These are phyloP conservation scores for Juglanconis sp. DNA, from an alignment of 2,329 filamentous ascomycete genomes.

Conservation along the genomic window DNA sequence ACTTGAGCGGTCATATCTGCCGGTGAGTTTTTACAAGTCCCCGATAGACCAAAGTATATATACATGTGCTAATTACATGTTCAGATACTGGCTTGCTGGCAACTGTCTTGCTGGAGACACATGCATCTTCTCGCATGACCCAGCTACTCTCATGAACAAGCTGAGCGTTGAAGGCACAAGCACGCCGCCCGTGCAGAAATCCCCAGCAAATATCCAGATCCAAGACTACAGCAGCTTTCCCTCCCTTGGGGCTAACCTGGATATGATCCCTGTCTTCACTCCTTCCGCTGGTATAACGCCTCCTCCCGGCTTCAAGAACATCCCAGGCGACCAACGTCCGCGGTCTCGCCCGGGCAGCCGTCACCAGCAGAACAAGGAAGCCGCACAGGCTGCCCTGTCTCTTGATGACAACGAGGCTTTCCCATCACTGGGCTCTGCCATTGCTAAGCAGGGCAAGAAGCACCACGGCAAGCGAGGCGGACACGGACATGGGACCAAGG, in stretches of 20 bases:
- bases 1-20: constrained; percentile 93
- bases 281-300: constrained; percentile 56
- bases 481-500: constrained; percentile 69
- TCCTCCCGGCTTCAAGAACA: constrained; percentile 68
- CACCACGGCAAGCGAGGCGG: constrained; percentile 89
- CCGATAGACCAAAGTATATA: constrained; percentile 10
- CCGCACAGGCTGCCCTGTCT: constrained; percentile 66
- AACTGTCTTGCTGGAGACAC: constrained; percentile 92
- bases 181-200: constrained; percentile 60
- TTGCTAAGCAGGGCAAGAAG: constrained; percentile 77
- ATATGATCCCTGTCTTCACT: constrained; percentile 54
- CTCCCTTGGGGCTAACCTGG: constrained; percentile 61
- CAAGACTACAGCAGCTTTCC: constrained; percentile 86
- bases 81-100: constrained; percentile 90
- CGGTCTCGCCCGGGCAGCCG: constrained; percentile 83
- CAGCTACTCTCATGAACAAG: constrained; percentile 78
- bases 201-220: constrained; percentile 69
- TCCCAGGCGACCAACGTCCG: constrained; percentile 62
- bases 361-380: constrained; percentile 62
- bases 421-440: constrained; percentile 77
- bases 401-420: constrained; percentile 96
- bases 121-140: constrained; percentile 97
- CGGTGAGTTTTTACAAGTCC: constrained; percentile 64
- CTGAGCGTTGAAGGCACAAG: constrained; percentile 69
- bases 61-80: not conserved